These are phyloP conservation scores for Verticillium nubilum DNA, from an alignment of 2,329 filamentous ascomycete genomes.

Conservation along the genomic window DNA sequence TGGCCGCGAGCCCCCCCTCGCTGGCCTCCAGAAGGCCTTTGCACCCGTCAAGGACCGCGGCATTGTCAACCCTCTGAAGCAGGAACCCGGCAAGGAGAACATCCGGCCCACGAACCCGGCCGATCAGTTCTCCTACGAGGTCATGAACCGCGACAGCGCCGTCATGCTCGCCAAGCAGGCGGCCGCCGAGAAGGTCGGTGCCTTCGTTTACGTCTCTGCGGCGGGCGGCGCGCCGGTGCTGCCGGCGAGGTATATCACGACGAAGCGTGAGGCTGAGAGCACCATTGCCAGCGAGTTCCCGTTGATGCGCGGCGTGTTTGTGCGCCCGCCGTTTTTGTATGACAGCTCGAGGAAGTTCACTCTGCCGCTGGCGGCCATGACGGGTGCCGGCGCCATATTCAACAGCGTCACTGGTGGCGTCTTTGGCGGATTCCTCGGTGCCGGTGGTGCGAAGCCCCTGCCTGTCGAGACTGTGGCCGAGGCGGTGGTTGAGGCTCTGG, in stretches of 20 bases:
- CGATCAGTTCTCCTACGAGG: slow-evolving; percentile 86
- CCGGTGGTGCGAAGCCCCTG: slow-evolving; percentile 78
- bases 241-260: slow-evolving; percentile 79
- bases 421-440: slow-evolving; percentile 71
- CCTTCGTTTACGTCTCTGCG: slow-evolving; percentile 86
- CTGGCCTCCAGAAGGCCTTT: slow-evolving; percentile 75
- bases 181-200: slow-evolving; percentile 53
- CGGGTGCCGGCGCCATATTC: slow-evolving; percentile 67
- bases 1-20: slow-evolving; percentile 75
- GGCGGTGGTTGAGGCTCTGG: slow-evolving; percentile 81
- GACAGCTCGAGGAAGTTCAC: slow-evolving; percentile 78
- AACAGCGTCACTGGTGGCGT: slow-evolving; percentile 74
- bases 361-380: slow-evolving; percentile 74
- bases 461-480: slow-evolving; percentile 84
- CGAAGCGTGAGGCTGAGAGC: slow-evolving; percentile 85
- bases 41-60: slow-evolving; percentile 57
- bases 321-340: slow-evolving; percentile 85
- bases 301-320: slow-evolving; percentile 70
- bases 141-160: slow-evolving; percentile 92
- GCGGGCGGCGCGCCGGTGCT: slow-evolving; percentile 80
- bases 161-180: slow-evolving; percentile 78
- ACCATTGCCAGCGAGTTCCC: slow-evolving; percentile 69
- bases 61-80: slow-evolving; percentile 61
- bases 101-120: slow-evolving; percentile 62
- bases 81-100: slow-evolving; percentile 46